A percentile compares a stretch with the other conserved stretches of the same genome.
These are phyloP conservation scores for Cylindrodendrum hubeiense DNA, from an alignment of 2,329 filamentous ascomycete species.

Conservation along the genomic window DNA sequence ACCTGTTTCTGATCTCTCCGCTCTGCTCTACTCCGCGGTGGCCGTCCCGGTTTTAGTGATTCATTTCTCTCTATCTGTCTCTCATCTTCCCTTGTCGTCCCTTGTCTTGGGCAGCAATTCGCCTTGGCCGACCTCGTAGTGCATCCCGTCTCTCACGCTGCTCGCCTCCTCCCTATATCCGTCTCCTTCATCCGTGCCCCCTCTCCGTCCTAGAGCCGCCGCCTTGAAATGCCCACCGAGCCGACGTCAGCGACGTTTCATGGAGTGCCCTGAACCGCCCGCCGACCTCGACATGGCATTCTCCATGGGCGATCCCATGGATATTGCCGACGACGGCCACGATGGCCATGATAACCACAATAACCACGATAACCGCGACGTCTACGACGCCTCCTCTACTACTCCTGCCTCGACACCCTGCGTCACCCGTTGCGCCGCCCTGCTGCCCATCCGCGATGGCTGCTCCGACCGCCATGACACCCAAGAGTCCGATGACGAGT, in stretches of 20 bases:
- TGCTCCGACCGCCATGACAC: constrained; percentile 33
- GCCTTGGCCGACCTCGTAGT: neutral
- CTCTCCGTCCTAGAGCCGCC: constrained; percentile 5
- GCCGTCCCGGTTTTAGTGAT: constrained; percentile 26
- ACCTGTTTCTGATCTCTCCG: constrained; percentile 43
- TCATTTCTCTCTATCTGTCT: constrained; percentile 20
- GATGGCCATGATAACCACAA: constrained; percentile 38
- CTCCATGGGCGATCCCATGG: constrained; percentile 43
- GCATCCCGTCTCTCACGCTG: neutral
- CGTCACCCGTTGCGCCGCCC: constrained; percentile 33
- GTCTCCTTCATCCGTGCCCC: neutral
- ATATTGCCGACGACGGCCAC: constrained; percentile 38
- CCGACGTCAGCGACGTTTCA: constrained; percentile 37
- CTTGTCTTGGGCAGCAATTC: neutral
- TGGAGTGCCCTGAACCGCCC: constrained; percentile 38
- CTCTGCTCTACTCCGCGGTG: constrained; percentile 24
- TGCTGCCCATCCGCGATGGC: constrained; percentile 40
- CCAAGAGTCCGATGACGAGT: constrained; percentile 47
- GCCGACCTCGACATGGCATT: constrained; percentile 36
- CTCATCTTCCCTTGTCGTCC: constrained; percentile 1
- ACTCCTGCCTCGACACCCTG: constrained; percentile 32
- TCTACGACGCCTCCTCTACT: neutral
- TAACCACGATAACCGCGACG: constrained; percentile 24
- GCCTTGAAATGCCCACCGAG: constrained; percentile 41
- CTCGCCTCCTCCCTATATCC: neutral